Evolutionary conservation across 2,329 filamentous ascomycete genomes (phyloP), one percentile per base, ranked within the genome.

Genomic region (Monosporascus sp.): DNA sequence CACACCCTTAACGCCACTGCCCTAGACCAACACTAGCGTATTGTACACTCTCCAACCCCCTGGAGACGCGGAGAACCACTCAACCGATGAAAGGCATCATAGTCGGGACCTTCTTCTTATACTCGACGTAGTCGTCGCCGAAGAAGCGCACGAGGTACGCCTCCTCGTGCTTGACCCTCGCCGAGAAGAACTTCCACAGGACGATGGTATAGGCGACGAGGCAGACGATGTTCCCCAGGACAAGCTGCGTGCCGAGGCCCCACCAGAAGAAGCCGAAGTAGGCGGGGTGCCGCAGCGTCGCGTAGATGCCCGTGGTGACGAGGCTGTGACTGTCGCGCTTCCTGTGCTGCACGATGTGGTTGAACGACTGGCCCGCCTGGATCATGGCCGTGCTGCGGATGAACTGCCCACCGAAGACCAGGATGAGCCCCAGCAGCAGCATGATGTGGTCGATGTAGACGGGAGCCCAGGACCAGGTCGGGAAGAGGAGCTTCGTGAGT

Each of bases 201-300:
- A 95, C 87, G 7, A 80, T 69, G 0, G 83, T 73, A 74, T 96
- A 97, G 2, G 73, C 88, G 7, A 86, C 61, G 53, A 95, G 84
- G 68, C 91, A 96, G 2, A 96, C 60, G 8, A 81, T 73, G 71
- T 99, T 99, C 19, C 93, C 93, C 59, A 97, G 78, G 52, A 96
- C 84, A 44, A 97, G 67, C 76, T 99, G 94, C 14, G 92, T 96
- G 5, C 94, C 94, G n/a, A 97, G 66, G 0, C 90, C 91, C 93
- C 93, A 99, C 85, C 91, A 97, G 72, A 96, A 99, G 76, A 97
- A 99, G 3, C 93, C 94, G 75, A 97, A 97, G 73, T 99, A 99
- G 55, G 88, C 88, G 14, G 94, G 94, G 71, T 99, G 94, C 24
- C 94, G 78, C 50, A 95, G 75, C 45, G 81, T 70, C 7, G 76